Conservation (phyloP, 352 stramenopile species). For the Phytophthora pini region DNA sequence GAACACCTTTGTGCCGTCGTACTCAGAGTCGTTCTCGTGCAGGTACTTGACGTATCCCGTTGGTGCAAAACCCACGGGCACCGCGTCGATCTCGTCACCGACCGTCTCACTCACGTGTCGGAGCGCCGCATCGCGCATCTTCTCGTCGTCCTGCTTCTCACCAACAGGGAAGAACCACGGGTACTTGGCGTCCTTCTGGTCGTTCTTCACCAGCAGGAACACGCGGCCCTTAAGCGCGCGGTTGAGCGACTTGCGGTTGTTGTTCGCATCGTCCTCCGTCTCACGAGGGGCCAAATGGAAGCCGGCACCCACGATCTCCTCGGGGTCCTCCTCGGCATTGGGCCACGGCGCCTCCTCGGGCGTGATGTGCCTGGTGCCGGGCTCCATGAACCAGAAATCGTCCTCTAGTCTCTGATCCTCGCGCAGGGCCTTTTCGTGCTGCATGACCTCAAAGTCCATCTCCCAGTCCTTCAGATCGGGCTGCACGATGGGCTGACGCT, state of each 20-base stretch:
- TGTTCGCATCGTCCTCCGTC: slow-evolving; percentile 73
- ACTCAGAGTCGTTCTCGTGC: slow-evolving; percentile 60
- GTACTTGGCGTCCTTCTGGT: slow-evolving; percentile 53
- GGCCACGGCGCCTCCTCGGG: slow-evolving; percentile 77
- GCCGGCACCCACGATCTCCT: slow-evolving; percentile 75
- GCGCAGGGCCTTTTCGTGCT: slow-evolving; percentile 81
- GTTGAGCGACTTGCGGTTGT: slow-evolving; percentile 90
- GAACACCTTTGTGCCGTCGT: slow-evolving; percentile 87
- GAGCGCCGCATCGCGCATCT: slow-evolving; percentile 83
- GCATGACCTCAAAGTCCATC: slow-evolving; percentile 73
- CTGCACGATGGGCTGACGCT: slow-evolving; percentile 80
- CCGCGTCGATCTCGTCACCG: slow-evolving; percentile 57
- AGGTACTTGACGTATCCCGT: slow-evolving; percentile 79
- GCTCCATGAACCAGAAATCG: slow-evolving; percentile 89
- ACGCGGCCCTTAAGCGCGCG: slow-evolving; percentile 81
- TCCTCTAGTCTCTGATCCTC: slow-evolving; percentile 80
- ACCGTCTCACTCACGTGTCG: slow-evolving; percentile 56
- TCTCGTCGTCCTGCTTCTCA: slow-evolving; percentile 68
- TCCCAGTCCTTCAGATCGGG: slow-evolving; percentile 80
- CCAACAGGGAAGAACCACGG: slow-evolving; percentile 83
- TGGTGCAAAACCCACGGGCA: slow-evolving; percentile 72
- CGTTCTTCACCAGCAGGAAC: slow-evolving; percentile 79
- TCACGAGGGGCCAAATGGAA: slow-evolving; percentile 81
- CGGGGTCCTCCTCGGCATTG: slow-evolving; percentile 62
- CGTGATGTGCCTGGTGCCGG: slow-evolving; percentile 70